Base-by-base conservation (phyloP, 495 filamentous ascomycete genomes). In the Podospora comata region DNA sequence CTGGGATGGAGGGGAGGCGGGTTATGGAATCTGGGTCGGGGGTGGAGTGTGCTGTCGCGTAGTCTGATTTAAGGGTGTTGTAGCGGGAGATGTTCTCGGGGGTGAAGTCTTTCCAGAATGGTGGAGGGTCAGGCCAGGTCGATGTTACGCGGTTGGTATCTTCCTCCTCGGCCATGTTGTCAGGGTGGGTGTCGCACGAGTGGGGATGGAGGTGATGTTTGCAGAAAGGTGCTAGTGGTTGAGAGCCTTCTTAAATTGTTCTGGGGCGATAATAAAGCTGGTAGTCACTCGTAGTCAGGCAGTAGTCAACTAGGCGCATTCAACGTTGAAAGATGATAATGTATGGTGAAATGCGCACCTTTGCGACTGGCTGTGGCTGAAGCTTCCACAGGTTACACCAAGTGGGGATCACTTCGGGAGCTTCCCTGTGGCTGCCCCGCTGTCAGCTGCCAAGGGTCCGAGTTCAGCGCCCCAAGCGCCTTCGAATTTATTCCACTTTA, bases 61-160 rank as follows among this genome's bases (percentile, higher is more conserved):
- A 80, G 62, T 75, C 75, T 65, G 72, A 76, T 72, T 73, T 82
- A 73, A 73, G 82, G 71, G 83, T 72, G 48, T 90, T 82, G 60
- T 96, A 85, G 44, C 85, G 88, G 27, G 86, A 78, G 68, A 95
- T 73, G 77, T 96, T 97, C 0, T 89, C 86, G 3, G 86, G 73
- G 0, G 92, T 97, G 80, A 98, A 98, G 76, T 89, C 83, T 70
- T 91, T 90, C 87, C 92, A 98, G 82, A 97, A 93, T 3, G 91
- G 89, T 23, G 95, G 95, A 4, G 95, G 95, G 18, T 90, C 85
- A 19, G 95, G 94, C 79, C 93, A 83, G 26, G 80, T 78, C 9
- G 79, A 73, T n/a, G 79, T 75, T 11, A 77, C 74, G 53, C 75
- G 74, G 11, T 71, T 70, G 30, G 78, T 71, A 58, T 82, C 79